Evolutionary conservation across 2,329 filamentous ascomycete species (phyloP).

Genomic region (Penicillium frequentans): DNA sequence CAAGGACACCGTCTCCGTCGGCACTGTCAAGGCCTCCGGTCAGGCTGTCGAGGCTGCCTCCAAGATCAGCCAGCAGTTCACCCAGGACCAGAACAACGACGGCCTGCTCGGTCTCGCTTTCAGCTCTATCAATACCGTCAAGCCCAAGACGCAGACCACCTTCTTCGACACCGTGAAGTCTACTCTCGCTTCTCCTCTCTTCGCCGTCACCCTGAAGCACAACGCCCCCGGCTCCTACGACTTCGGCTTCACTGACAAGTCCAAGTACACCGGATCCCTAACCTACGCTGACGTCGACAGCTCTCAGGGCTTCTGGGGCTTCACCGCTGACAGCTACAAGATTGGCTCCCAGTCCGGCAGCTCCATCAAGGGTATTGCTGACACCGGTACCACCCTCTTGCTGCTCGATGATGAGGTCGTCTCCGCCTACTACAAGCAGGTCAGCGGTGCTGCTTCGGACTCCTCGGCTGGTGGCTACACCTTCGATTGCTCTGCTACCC

Average conservation of each 20-base stretch:
- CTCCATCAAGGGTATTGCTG: constrained; percentile 57
- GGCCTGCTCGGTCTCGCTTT: constrained; percentile 63
- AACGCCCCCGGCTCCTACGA: constrained; percentile 54
- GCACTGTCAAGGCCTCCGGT: constrained; percentile 56
- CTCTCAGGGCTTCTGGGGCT: constrained; percentile 64
- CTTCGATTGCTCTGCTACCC: constrained; percentile 51
- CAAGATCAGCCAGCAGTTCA: constrained; percentile 56
- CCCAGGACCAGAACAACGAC: constrained; percentile 54
- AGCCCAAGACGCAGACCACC: constrained; percentile 53
- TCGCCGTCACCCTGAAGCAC: constrained; percentile 57
- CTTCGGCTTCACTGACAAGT: constrained; percentile 60
- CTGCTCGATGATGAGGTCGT: constrained; percentile 57
- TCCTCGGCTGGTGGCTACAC: constrained; percentile 54
- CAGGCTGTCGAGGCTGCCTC: constrained; percentile 68
- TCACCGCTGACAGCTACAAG: constrained; percentile 57
- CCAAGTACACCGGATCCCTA: constrained; percentile 60
- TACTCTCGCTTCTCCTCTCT: constrained; percentile 52
- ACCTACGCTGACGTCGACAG: constrained; percentile 57
- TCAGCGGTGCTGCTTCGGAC: constrained; percentile 54
- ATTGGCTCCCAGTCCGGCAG: constrained; percentile 48
- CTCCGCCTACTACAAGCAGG: constrained; percentile 59
- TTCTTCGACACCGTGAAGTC: constrained; percentile 61
- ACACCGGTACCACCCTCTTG: constrained; percentile 70
- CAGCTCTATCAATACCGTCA: constrained; percentile 59
- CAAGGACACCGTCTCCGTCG: constrained; percentile 63